phyloP scores from a whole-genome alignment of 2,329 filamentous ascomycete genomes.

The Alternaria consortialis region DNA sequence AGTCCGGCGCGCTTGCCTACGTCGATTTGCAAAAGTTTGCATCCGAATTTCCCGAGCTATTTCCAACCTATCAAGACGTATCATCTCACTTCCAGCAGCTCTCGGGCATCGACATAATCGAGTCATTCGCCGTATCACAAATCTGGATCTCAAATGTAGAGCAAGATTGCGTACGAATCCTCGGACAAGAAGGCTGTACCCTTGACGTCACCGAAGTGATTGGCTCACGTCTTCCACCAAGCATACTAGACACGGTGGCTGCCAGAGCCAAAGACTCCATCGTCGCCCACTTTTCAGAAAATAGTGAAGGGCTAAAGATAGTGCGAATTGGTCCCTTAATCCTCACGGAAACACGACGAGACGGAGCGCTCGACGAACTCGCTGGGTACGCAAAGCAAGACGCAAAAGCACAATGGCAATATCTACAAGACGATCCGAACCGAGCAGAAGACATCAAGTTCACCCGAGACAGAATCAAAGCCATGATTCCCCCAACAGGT shows the following conservation, averaged over 20 bases:
- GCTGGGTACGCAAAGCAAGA: constrained; percentile 26
- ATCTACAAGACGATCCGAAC: constrained; percentile 22
- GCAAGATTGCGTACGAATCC: constrained; percentile 19
- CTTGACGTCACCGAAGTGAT: constrained; percentile 30
- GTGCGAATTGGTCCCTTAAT: constrained; percentile 28
- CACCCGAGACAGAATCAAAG: constrained; percentile 27
- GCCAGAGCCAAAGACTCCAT: constrained; percentile 25
- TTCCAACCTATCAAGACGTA: constrained; percentile 25
- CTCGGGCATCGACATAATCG: constrained; percentile 22
- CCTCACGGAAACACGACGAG: constrained; percentile 23
- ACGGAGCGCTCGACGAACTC: constrained; percentile 23
- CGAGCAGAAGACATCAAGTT: constrained; percentile 34
- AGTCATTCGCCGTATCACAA: constrained; percentile 36
- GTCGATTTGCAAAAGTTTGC: constrained; percentile 33
- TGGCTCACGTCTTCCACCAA: constrained; percentile 19
- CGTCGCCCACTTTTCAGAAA: constrained; percentile 9
- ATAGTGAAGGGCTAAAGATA: constrained; percentile 3
- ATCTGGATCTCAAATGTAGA: constrained; percentile 30
- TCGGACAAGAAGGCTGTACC: constrained; percentile 27
- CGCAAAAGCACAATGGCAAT: constrained; percentile 37
- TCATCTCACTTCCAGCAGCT: constrained; percentile 19
- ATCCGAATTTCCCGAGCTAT: constrained; percentile 26
- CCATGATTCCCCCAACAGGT: constrained; percentile 11
- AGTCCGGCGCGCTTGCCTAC: constrained; percentile 30
- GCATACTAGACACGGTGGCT: constrained; percentile 15